Percentiles rank a stretch among this genome's conserved stretches.
phyloP scores from a whole-genome alignment of 371 early-diverging fungal genomes.

The Fennellomyces sp. region DNA sequence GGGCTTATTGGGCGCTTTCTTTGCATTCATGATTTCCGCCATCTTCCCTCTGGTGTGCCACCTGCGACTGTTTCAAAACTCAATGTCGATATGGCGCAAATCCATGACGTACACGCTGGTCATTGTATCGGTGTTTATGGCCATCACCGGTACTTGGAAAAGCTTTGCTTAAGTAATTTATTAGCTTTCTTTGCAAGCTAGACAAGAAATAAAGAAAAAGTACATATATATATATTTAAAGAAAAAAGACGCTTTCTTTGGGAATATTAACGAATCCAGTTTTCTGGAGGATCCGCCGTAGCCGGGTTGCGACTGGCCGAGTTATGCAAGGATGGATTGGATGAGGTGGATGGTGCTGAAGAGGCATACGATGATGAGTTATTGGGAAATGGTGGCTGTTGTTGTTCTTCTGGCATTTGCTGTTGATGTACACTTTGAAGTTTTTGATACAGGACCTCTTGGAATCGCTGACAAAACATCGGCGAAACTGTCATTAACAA shows the following conservation, averaged over 20 bases:
- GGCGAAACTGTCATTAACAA: slow-evolving; percentile 45
- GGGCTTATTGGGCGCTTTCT: slow-evolving; percentile 69
- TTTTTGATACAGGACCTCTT: slow-evolving; percentile 34
- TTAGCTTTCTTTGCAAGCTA: no score
- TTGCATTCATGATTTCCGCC: slow-evolving; percentile 64
- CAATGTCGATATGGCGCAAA: slow-evolving; percentile 16
- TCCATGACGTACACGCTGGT: slow-evolving; percentile 19
- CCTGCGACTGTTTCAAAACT: slow-evolving; percentile 35
- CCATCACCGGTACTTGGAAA: slow-evolving; percentile 28
- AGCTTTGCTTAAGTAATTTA: slow-evolving; percentile 21
- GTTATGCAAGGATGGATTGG: neutral
- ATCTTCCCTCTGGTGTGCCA: slow-evolving; percentile 64
- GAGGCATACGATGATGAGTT: neutral
- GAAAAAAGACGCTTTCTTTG: neutral
- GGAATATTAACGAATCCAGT: slow-evolving; percentile 6
- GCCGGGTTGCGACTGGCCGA: neutral
- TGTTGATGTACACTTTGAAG: slow-evolving; percentile 27
- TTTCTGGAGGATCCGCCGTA: neutral
- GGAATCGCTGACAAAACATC: slow-evolving; percentile 38
- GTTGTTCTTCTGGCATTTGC: slow-evolving; percentile 6
- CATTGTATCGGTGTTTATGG: slow-evolving; percentile 22
- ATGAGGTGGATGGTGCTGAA: neutral
- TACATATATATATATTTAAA: neutral
- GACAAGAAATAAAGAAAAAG: no score
- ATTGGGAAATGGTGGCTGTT: neutral